Evolutionary conservation across 1,284 basidiomycete genomes (phyloP), one percentile per base, ranked within the genome.

Genomic region (Papiliotrema fonsecae): DNA sequence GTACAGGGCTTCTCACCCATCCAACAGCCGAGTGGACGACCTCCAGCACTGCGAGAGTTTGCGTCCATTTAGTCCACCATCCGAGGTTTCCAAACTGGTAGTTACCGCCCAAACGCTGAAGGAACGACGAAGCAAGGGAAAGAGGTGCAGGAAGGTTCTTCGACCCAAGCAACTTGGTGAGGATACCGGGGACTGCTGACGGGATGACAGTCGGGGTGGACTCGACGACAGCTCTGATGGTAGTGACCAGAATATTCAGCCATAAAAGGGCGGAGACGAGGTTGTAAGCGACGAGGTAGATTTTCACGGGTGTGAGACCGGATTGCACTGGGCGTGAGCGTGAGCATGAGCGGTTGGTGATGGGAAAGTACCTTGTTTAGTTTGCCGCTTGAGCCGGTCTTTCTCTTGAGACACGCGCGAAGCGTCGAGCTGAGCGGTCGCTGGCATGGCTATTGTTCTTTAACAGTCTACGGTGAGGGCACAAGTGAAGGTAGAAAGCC

Each of bases 231-330:
- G 45, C 22, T 13, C 47, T 34, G 45, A 67, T 44, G 39, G 78
- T 77, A 47, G 69, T 59, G 61, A 77, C 55, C 59, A 93, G 82
- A 52, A 93, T 74, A 69, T 82, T 81, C 0, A 72, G 71, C 91
- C 91, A 94, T 37, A 82, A 85, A 4, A 82, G 45, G 0, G 84
- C 77, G 0, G 87, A 88, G 45, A 84, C 62, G 53, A 80, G 56
- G 76, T 96, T 94, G 79, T 90, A 96, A 1, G 76, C 69, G 50
- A 88, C 60, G 2, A 96, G 79, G 75, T 93, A 94, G 70, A 57
- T 49, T 50, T 72, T 73, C 50, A 68, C 30, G 11, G 64, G 61
- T 5, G 67, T 61, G n/a, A 64, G 49, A 26, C 52, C 38, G 27
- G 48, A 43, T 19, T 45, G 52, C 46, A 41, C 49, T 49, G 30